Evolutionary conservation across 192 early-diverging fungal genomes (phyloP).

Genomic region (Linnemannia zychae): DNA sequence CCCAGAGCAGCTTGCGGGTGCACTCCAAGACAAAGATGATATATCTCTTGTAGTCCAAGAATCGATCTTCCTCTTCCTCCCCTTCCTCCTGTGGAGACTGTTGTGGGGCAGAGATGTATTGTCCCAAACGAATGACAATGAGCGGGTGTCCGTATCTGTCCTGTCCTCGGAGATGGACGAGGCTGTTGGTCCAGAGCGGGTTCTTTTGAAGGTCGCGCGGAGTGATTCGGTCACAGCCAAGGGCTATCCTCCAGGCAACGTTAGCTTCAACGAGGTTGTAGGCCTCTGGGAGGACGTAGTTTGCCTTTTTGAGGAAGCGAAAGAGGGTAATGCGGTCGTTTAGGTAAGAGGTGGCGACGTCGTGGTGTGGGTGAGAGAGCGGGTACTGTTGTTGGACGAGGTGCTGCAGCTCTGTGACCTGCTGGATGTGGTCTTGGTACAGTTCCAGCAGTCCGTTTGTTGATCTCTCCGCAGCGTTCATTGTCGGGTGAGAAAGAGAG

Average conservation of each 20-base stretch:
- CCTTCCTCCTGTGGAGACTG: conserved; percentile 5
- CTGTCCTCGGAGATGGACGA: conserved; percentile 42
- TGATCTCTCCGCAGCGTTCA: conserved; percentile 40
- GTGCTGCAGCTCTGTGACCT: conserved; percentile 52
- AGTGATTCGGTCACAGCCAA: conserved; percentile 34
- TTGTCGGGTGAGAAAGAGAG: not conserved
- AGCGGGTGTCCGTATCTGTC: conserved; percentile 52
- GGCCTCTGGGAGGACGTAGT: conserved; percentile 47
- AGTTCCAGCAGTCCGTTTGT: conserved; percentile 37
- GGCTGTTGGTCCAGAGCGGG: conserved; percentile 41
- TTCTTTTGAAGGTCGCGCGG: conserved; percentile 37
- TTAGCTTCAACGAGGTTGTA: conserved; percentile 48
- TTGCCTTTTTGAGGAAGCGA: conserved; percentile 56
- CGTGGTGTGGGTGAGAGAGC: conserved; percentile 23
- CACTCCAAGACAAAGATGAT: conserved; percentile 57
- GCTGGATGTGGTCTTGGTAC: conserved; percentile 50
- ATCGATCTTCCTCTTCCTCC: conserved; percentile 33
- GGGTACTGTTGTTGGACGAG: conserved; percentile 55
- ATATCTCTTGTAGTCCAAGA: conserved; percentile 49
- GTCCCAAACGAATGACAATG: conserved; percentile 48
- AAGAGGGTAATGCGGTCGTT: conserved; percentile 58
- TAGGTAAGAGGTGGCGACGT: conserved; percentile 40
- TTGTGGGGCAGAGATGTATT: conserved; percentile 42
- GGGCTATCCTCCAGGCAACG: conserved; percentile 39
- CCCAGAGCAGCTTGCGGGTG: conserved; percentile 53